Percentiles rank a stretch among this genome's conserved stretches.
phyloP scores from a whole-genome alignment of 805 yeast genomes.

The Jamesozyma rosinii region DNA sequence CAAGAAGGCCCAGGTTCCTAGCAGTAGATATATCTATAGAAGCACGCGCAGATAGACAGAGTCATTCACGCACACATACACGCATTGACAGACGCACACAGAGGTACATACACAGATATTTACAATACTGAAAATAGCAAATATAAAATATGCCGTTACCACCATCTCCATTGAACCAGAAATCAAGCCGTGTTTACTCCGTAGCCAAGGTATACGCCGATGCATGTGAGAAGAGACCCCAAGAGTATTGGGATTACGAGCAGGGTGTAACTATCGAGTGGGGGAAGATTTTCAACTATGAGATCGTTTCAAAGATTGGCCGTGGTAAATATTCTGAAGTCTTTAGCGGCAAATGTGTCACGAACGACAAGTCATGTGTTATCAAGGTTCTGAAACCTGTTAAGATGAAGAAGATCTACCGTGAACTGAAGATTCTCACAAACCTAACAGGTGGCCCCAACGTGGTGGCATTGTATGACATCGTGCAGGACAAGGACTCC shows the following conservation, averaged over 20 bases:
- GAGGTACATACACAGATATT: not conserved
- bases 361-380: slow-evolving; percentile 57
- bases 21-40: not conserved
- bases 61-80: not conserved
- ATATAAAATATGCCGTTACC: slow-evolving; percentile 25
- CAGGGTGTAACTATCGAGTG: slow-evolving; percentile 57
- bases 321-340: slow-evolving; percentile 93
- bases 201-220: slow-evolving; percentile 74
- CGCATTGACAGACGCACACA: not conserved
- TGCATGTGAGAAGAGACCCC: slow-evolving; percentile 67
- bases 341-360: slow-evolving; percentile 68
- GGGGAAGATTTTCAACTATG: slow-evolving; percentile 82
- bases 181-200: slow-evolving; percentile 36
- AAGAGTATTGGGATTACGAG: slow-evolving; percentile 82
- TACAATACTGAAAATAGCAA: no score
- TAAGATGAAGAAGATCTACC: slow-evolving; percentile 80
- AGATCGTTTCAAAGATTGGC: slow-evolving; percentile 74
- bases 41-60: not conserved
- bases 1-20: not conserved
- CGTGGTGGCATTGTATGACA: slow-evolving; percentile 63
- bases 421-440: slow-evolving; percentile 81
- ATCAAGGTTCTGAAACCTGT: slow-evolving; percentile 91
- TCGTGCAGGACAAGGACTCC: slow-evolving; percentile 77
- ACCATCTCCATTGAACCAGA: slow-evolving; percentile 29
- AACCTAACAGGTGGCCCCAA: slow-evolving; percentile 80